phyloP scores from a whole-genome alignment of 164 flowering plant genomes.

The Vitis amurensis region DNA sequence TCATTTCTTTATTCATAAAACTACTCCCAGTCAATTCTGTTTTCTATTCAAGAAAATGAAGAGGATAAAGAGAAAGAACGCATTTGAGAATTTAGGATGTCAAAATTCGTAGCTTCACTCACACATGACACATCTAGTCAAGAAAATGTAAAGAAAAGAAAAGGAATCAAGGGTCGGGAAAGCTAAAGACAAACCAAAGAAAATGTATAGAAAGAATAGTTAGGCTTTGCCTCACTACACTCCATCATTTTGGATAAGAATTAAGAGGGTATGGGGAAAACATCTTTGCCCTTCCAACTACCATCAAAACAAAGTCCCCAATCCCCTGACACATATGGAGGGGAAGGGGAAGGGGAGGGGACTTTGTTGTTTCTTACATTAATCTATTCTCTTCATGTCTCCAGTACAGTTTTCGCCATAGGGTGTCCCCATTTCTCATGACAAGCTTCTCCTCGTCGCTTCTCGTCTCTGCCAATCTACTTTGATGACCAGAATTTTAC shows the following conservation, averaged over 20 bases:
- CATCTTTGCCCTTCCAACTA: slow-evolving; percentile 30
- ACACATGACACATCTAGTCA: slow-evolving; percentile 13
- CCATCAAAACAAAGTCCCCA: slow-evolving; percentile 29
- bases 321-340: slow-evolving; percentile 11
- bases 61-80: slow-evolving; percentile 4
- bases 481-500: no score
- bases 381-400: no score
- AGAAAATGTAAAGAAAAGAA: slow-evolving; percentile 6
- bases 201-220: not conserved
- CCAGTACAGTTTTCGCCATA: no score
- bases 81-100: slow-evolving; percentile 23
- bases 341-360: not conserved
- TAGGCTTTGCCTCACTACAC: slow-evolving; percentile 5
- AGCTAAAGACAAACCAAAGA: slow-evolving; percentile 2
- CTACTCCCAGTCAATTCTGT: slow-evolving; percentile 22
- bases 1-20: slow-evolving; percentile 15
- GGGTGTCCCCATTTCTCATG: no score
- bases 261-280: slow-evolving; percentile 27
- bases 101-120: slow-evolving; percentile 23
- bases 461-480: no score
- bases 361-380: no score
- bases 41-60: slow-evolving; percentile 4
- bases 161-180: not conserved
- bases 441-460: no score
- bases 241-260: slow-evolving; percentile 38